A percentile compares a stretch with the other conserved stretches of the same genome.
Evolutionary conservation across 2,329 filamentous ascomycete genomes (phyloP).

Genomic region (Tolypocladium endophyticum): DNA sequence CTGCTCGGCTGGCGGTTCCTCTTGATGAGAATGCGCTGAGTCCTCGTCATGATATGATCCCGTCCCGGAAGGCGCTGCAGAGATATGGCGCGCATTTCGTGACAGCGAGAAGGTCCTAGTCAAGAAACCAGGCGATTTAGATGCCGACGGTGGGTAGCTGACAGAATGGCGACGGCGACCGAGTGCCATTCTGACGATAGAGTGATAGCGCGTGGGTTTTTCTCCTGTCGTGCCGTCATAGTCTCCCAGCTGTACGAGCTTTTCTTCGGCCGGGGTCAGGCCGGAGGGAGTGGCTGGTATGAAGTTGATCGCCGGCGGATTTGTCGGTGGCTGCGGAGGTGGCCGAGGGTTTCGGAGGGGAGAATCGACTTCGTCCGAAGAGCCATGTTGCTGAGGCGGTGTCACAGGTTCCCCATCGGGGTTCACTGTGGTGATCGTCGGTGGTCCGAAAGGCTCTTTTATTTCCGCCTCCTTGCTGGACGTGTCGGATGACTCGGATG

Average conservation of each 20-base stretch:
- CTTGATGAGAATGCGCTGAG: conserved; percentile 28
- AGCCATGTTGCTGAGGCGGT: conserved; percentile 38
- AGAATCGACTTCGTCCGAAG: conserved; percentile 46
- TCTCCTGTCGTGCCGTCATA: conserved; percentile 38
- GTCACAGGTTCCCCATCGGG: conserved; percentile 35
- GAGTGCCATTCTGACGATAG: conserved; percentile 43
- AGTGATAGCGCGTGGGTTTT: conserved; percentile 34
- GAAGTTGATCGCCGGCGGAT: conserved; percentile 39
- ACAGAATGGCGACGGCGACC: conserved; percentile 33
- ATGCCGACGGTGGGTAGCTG: conserved; percentile 29
- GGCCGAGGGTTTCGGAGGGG: conserved; percentile 50
- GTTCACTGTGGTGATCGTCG: conserved; percentile 27
- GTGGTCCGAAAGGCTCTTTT: conserved; percentile 15
- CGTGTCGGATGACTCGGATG: conserved; percentile 32
- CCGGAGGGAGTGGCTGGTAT: conserved; percentile 54
- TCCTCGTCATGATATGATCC: conserved; percentile 14
- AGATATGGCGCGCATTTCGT: conserved; percentile 23
- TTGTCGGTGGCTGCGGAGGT: conserved; percentile 41
- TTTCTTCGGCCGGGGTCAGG: conserved; percentile 43
- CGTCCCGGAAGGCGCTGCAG: conserved; percentile 14
- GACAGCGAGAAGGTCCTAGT: conserved; percentile 44
- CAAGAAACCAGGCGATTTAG: conserved; percentile 32
- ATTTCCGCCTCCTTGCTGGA: conserved; percentile 12
- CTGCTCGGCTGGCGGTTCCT: conserved; percentile 38
- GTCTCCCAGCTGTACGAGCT: conserved; percentile 40